Evolutionary conservation across 768 basidiomycete genomes (phyloP).

Genomic region (Suillus occidentalis): DNA sequence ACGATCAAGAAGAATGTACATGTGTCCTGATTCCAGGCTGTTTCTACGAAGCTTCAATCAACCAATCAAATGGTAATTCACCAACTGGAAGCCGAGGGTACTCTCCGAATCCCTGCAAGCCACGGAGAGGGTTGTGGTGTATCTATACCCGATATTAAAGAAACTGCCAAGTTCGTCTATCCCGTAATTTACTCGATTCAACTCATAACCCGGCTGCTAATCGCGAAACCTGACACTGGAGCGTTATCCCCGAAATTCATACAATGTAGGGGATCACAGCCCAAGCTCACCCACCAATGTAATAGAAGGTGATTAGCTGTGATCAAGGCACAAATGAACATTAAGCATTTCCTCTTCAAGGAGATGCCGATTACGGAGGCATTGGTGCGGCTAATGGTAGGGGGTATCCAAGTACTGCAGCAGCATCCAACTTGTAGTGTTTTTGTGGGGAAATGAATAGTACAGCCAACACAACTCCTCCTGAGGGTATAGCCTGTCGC

Average conservation of each 20-base stretch:
- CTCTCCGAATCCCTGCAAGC: not conserved
- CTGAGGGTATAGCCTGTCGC: constrained; percentile 5
- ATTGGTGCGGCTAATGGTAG: constrained; percentile 3
- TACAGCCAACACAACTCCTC: not conserved
- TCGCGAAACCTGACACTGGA: not conserved
- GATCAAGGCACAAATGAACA: constrained; percentile 2
- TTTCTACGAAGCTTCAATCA: constrained; percentile 8
- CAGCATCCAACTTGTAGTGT: not conserved
- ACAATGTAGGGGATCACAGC: too few species aligned
- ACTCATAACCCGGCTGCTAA: not conserved
- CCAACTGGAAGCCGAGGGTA: not conserved
- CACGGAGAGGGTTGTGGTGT: not conserved
- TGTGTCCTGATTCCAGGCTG: constrained; percentile 4
- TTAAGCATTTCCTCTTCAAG: not conserved
- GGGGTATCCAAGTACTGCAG: not conserved
- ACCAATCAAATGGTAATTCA: constrained; percentile 7
- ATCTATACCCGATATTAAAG: constrained; percentile 5
- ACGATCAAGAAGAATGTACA: not conserved
- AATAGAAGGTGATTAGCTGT: not conserved
- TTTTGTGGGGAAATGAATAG: constrained; percentile 4
- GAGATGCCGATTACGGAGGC: not conserved
- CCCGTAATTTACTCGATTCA: not conserved
- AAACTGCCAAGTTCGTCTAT: not conserved
- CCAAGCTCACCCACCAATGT: not conserved
- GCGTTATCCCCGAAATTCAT: not conserved